These are phyloP conservation scores for Thymus mandschuricus DNA, from an alignment of 257 asterid genomes.

Conservation along the genomic window DNA sequence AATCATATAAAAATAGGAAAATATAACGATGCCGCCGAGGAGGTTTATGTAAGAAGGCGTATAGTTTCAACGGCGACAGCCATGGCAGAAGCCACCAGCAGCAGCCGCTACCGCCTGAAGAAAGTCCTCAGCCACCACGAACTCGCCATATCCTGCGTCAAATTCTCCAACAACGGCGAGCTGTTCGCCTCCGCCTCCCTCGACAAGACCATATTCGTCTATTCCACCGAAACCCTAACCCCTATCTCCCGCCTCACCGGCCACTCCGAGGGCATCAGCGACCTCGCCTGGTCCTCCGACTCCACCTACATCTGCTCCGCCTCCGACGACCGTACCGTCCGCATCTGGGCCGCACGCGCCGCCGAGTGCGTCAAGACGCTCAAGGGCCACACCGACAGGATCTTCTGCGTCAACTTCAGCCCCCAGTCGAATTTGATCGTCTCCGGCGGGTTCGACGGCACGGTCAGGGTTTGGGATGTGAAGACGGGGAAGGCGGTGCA, in stretches of 20 bases:
- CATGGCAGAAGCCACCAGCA: slow-evolving; percentile 25
- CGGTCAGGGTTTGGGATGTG: slow-evolving; percentile 89
- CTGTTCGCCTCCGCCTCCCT: slow-evolving; percentile 86
- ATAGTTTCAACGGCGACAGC: not conserved
- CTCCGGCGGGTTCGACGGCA: slow-evolving; percentile 85
- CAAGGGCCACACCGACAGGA: slow-evolving; percentile 70
- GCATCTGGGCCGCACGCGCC: slow-evolving; percentile 83
- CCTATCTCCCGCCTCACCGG: slow-evolving; percentile 62
- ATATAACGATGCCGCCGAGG: too few species aligned
- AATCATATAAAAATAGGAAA: too few species aligned
- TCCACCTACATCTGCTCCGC: slow-evolving; percentile 93
- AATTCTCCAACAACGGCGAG: slow-evolving; percentile 76
- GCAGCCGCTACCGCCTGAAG: slow-evolving; percentile 66
- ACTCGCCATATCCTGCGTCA: slow-evolving; percentile 74
- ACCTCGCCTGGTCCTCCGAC: slow-evolving; percentile 89
- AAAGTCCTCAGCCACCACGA: slow-evolving; percentile 58
- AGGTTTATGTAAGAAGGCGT: too few species aligned
- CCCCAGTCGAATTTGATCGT: slow-evolving; percentile 75
- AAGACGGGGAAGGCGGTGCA: slow-evolving; percentile 68
- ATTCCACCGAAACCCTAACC: slow-evolving; percentile 71
- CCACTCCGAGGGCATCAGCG: slow-evolving; percentile 84
- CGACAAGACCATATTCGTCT: slow-evolving; percentile 82
- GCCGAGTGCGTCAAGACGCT: slow-evolving; percentile 80
- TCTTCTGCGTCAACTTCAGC: slow-evolving; percentile 82
- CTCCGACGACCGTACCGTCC: slow-evolving; percentile 93